These are phyloP conservation scores for Torrubiella hemipterigena DNA, from an alignment of 2,329 filamentous ascomycete genomes.

Conservation along the genomic window DNA sequence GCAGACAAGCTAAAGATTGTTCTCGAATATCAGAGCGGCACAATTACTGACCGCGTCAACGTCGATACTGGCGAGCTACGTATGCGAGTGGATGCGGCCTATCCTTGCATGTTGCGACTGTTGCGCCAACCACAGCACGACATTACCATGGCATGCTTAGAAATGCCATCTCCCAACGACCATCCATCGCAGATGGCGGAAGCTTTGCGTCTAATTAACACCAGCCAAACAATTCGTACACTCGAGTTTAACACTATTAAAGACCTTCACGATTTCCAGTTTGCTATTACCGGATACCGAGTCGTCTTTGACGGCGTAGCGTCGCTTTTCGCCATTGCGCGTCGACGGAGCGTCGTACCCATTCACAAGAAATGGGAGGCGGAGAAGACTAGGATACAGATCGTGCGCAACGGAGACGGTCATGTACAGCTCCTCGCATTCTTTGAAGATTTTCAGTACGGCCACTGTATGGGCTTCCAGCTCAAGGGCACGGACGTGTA, in stretches of 20 bases:
- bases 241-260: slow-evolving; percentile 53
- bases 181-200: slow-evolving; percentile 50
- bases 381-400: slow-evolving; percentile 64
- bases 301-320: slow-evolving; percentile 67
- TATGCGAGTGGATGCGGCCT: slow-evolving; percentile 50
- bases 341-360: slow-evolving; percentile 77
- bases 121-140: slow-evolving; percentile 66
- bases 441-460: slow-evolving; percentile 78
- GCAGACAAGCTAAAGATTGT: slow-evolving; percentile 68
- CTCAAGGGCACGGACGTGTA: slow-evolving; percentile 77
- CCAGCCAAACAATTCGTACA: slow-evolving; percentile 55
- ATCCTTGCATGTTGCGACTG: slow-evolving; percentile 50
- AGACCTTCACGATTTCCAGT: slow-evolving; percentile 69
- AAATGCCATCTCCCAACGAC: slow-evolving; percentile 51
- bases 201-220: slow-evolving; percentile 46
- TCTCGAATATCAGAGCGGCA: slow-evolving; percentile 63
- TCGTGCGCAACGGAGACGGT: slow-evolving; percentile 60
- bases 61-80: slow-evolving; percentile 64
- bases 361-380: slow-evolving; percentile 95
- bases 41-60: slow-evolving; percentile 74
- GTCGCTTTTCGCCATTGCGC: slow-evolving; percentile 65
- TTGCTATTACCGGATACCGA: slow-evolving; percentile 65
- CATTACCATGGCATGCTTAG: slow-evolving; percentile 62
- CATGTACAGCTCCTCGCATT: slow-evolving; percentile 71
- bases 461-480: slow-evolving; percentile 79